A percentile compares a stretch with the other conserved stretches of the same genome.
Evolutionary conservation across 1,139 yeast genomes (phyloP).

Genomic region (Pichia sp.): DNA sequence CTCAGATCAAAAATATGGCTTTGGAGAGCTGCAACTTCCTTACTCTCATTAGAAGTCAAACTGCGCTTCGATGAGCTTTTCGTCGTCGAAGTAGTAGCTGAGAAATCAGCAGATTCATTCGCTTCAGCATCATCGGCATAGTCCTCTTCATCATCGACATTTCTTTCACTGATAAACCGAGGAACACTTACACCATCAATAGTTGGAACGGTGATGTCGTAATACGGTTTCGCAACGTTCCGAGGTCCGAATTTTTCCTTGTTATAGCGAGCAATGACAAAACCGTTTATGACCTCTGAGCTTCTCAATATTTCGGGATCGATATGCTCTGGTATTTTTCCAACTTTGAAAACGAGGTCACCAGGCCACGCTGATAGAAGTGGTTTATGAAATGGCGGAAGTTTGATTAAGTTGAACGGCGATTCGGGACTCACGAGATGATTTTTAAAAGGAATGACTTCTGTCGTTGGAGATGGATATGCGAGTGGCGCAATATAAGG

Average conservation of each 20-base stretch:
- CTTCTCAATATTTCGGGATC: conserved; percentile 34
- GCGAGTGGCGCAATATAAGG: conserved; percentile 19
- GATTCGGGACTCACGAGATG: conserved; percentile 30
- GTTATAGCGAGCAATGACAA: conserved; percentile 42
- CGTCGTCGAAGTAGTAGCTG: not conserved
- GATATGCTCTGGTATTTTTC: conserved; percentile 41
- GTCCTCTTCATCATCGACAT: conserved; percentile 25
- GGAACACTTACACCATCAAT: conserved; percentile 35
- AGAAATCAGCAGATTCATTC: not conserved
- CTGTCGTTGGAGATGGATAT: conserved; percentile 17
- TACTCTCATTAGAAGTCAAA: not conserved
- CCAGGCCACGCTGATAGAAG: conserved; percentile 76
- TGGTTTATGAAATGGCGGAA: conserved; percentile 80
- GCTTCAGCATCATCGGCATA: conserved; percentile 1
- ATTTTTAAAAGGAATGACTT: conserved; percentile 25
- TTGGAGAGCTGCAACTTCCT: not conserved
- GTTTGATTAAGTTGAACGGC: conserved; percentile 69
- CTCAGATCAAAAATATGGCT: conserved; percentile 19
- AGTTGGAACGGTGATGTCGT: conserved; percentile 28
- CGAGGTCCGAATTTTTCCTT: conserved; percentile 48
- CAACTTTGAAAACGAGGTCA: conserved; percentile 50
- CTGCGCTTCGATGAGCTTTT: not conserved
- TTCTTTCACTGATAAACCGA: conserved; percentile 67
- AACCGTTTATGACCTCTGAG: conserved; percentile 23
- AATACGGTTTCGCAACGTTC: conserved; percentile 41